phyloP scores from a whole-genome alignment of 176 grass and related monocot genomes.

The Raddia guianensis region DNA sequence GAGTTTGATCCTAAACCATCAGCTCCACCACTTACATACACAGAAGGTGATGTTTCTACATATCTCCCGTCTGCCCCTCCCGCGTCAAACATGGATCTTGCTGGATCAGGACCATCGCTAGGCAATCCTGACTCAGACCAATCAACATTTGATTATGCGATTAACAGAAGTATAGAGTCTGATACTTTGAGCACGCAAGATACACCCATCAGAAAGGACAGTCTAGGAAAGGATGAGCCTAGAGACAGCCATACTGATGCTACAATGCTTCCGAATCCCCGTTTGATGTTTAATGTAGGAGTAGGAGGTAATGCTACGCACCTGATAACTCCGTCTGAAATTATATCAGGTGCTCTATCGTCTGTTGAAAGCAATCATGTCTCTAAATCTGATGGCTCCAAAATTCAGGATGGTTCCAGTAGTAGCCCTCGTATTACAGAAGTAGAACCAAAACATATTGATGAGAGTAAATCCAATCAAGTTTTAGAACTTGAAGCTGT shows the following conservation, averaged over 20 bases:
- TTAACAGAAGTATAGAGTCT: constrained; percentile 47
- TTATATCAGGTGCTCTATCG: constrained; percentile 81
- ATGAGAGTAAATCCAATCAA: constrained; percentile 49
- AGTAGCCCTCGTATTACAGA: constrained; percentile 42
- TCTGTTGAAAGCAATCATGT: constrained; percentile 53
- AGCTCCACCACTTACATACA: constrained; percentile 58
- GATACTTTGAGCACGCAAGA: constrained; percentile 51
- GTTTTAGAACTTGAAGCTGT: constrained; percentile 50
- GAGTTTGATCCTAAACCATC: constrained; percentile 73
- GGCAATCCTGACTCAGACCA: constrained; percentile 57
- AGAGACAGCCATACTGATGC: constrained; percentile 53
- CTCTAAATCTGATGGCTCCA: constrained; percentile 52
- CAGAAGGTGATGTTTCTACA: constrained; percentile 55
- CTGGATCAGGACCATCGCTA: constrained; percentile 53
- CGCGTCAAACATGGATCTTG: constrained; percentile 55
- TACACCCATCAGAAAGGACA: constrained; percentile 57
- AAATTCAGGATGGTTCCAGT: constrained; percentile 47
- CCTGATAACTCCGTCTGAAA: constrained; percentile 94
- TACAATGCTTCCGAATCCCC: constrained; percentile 64
- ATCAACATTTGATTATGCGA: constrained; percentile 47
- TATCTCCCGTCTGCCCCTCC: constrained; percentile 50
- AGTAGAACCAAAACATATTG: constrained; percentile 47
- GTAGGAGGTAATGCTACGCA: constrained; percentile 71
- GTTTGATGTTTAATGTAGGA: constrained; percentile 74
- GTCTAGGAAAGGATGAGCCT: constrained; percentile 50